Evolutionary conservation across 179 eudicot species (phyloP), one percentile per base, ranked within the genome.

Genomic region (Monotropa hypopitys): DNA sequence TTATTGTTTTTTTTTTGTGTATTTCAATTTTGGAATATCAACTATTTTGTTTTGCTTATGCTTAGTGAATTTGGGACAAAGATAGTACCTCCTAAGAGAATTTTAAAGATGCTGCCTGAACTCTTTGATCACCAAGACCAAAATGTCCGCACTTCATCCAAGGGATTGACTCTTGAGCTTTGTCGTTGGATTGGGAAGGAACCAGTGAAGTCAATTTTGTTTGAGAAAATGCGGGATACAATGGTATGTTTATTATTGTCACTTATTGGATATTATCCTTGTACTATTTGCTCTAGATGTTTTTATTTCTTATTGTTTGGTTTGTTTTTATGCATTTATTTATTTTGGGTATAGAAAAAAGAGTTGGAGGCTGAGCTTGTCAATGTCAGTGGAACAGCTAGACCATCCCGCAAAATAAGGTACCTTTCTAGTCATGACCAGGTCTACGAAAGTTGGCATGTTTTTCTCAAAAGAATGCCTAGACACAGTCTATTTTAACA

Each of bases 101-200:
- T 96, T 74, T 90, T 96, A 77, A 96, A 93, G 90, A 96, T 96
- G 99, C 87, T 96, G 81, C 99, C 99, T 50, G 98, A 93, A 79
- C 98, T 96, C 71, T 93, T 96, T 86, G 99, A 93, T 88, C 99
- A 96, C 84, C 99, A 93, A 91, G 99, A 96, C 75, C 98, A 96
- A 85, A 93, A 96, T 89, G 99, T 96, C 11, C 97, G 99, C 79
- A 94, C 99, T 76, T 96, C 91, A 28, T 90, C 99, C 38, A 96
- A 96, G 91, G 99, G 99, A 54, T 80, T 96, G 80, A 93, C 99
- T 12, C 89, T 96, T 59, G 99, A 96, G 81, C 89, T 96, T 78
- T 96, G 99, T 80, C 99, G 98, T 74, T 96, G 99, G 99, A 96
- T 96, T 67, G 98, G 99, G 68, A 91, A 90, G 80, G 99, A 96